Evolutionary conservation across 306 rosid genomes (phyloP).

Genomic region (Trifolium dubium): DNA sequence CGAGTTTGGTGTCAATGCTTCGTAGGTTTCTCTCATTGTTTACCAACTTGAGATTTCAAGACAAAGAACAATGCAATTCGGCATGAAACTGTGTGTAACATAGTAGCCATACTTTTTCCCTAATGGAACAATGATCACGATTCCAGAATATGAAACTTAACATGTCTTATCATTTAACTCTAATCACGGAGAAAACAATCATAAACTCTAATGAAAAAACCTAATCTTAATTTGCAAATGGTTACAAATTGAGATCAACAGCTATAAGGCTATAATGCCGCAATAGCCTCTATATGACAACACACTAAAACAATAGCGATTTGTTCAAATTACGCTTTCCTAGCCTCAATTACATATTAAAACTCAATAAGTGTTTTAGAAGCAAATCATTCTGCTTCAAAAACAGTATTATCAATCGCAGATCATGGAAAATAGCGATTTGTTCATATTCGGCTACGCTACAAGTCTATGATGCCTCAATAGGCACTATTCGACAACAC

Average conservation of each 20-base stretch:
- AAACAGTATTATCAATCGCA: too few relatives aligned
- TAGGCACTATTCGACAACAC: neutral
- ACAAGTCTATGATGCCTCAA: too few relatives aligned
- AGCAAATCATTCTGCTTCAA: too few relatives aligned
- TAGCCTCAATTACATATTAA: neutral
- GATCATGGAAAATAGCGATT: too few relatives aligned
- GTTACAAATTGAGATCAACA: constrained; percentile 1
- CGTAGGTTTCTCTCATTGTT: neutral
- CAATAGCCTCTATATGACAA: neutral
- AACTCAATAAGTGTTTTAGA: too few relatives aligned
- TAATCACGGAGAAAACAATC: neutral
- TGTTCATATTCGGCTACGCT: too few relatives aligned
- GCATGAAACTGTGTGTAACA: neutral
- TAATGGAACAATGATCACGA: neutral
- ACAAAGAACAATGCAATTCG: neutral
- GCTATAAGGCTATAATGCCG: neutral
- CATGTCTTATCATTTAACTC: neutral
- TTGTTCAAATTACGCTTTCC: neutral
- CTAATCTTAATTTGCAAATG: neutral
- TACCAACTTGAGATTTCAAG: constrained; percentile 23
- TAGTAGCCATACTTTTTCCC: neutral
- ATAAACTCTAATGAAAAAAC: neutral
- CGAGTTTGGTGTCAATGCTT: neutral
- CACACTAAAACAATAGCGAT: neutral
- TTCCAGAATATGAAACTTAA: neutral